A percentile compares a stretch with the other conserved stretches of the same genome.
Conservation (phyloP, 148 eudicot species). For the Persicaria tinctoria region DNA sequence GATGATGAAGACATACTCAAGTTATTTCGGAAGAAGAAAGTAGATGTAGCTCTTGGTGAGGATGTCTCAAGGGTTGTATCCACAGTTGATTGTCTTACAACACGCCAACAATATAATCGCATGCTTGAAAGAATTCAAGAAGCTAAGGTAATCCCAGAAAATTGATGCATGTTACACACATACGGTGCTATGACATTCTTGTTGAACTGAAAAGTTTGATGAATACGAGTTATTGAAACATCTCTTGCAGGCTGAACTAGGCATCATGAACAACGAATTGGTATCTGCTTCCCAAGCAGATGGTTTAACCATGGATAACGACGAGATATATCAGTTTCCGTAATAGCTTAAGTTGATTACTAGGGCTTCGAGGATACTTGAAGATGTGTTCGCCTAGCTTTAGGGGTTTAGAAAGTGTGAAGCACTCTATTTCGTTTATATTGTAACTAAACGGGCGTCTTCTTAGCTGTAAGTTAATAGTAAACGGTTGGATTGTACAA, state of each 20-base stretch:
- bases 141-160: constrained; percentile 53
- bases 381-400: background rate
- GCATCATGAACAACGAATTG: background rate
- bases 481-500: background rate
- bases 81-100: constrained; percentile 76
- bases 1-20: constrained; percentile 63
- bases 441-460: background rate
- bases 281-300: constrained; percentile 6
- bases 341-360: background rate
- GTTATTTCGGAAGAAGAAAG: constrained; percentile 70
- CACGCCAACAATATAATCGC: constrained; percentile 82
- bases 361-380: background rate
- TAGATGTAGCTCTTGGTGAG: constrained; percentile 68
- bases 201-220: background rate
- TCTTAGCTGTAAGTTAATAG: background rate
- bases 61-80: constrained; percentile 76
- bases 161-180: background rate
- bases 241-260: constrained; percentile 9
- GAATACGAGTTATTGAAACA: background rate
- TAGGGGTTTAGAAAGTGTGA: background rate
- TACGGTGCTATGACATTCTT: too few species aligned
- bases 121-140: constrained; percentile 61
- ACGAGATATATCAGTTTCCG: background rate
- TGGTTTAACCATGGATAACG: constrained; percentile 1
- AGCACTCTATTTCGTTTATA: background rate